phyloP scores from a whole-genome alignment of 805 yeast species.

The Sugiyamaella mastotermitis region DNA sequence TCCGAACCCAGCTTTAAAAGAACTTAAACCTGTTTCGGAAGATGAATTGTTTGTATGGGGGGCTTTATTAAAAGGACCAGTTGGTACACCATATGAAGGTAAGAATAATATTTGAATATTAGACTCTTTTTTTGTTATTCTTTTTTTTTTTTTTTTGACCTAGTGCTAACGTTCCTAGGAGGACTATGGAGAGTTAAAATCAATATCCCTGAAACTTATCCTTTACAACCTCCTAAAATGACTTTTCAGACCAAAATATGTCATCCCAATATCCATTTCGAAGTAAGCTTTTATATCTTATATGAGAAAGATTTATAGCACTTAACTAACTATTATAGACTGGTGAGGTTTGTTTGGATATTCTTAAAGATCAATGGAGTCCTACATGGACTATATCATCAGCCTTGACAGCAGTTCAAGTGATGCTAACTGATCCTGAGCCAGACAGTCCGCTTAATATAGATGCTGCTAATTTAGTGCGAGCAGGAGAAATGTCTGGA shows the following conservation, averaged over 20 bases:
- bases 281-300: conserved; percentile 15
- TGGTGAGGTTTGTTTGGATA: conserved; percentile 35
- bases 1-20: conserved; percentile 27
- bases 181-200: conserved; percentile 46
- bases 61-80: conserved; percentile 30
- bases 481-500: conserved; percentile 26
- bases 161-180: conserved; percentile 9
- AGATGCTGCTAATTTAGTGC: conserved; percentile 34
- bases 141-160: background rate
- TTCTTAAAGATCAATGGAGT: conserved; percentile 32
- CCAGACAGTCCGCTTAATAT: conserved; percentile 35
- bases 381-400: conserved; percentile 37
- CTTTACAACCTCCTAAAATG: conserved; percentile 45
- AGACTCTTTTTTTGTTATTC: background rate
- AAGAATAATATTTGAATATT: background rate
- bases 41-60: conserved; percentile 24
- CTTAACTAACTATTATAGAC: conserved; percentile 17
- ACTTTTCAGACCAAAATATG: conserved; percentile 32
- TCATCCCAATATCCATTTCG: conserved; percentile 35
- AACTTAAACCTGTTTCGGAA: conserved; percentile 21
- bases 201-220: conserved; percentile 37
- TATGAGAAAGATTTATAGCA: background rate
- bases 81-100: conserved; percentile 38
- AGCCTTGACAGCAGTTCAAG: conserved; percentile 32
- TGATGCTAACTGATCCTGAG: conserved; percentile 33